These are phyloP conservation scores for Paxillus ammoniavirescens DNA, from an alignment of 768 basidiomycete genomes.

Conservation along the genomic window DNA sequence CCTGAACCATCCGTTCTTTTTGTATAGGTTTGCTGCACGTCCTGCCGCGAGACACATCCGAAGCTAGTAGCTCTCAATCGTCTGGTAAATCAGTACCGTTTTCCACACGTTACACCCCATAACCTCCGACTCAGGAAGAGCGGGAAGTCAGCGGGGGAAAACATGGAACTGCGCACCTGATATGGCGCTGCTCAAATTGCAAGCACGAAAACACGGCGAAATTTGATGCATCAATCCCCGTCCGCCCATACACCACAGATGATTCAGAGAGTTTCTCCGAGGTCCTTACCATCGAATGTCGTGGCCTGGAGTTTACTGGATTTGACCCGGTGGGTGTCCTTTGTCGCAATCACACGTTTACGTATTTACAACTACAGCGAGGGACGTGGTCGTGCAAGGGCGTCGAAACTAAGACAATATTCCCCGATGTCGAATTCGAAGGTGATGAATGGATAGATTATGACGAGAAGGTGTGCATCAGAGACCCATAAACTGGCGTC, in stretches of 20 bases:
- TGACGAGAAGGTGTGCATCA: constrained; percentile 73
- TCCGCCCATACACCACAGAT: constrained; percentile 58
- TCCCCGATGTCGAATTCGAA: constrained; percentile 68
- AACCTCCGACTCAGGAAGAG: constrained; percentile 50
- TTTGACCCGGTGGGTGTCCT: constrained; percentile 67
- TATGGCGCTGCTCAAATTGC: constrained; percentile 77
- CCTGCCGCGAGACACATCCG: constrained; percentile 74
- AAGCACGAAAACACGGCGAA: constrained; percentile 82
- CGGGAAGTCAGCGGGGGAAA: constrained; percentile 65
- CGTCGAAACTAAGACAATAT: constrained; percentile 48
- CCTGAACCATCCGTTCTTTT: neutral
- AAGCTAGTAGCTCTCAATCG: constrained; percentile 74
- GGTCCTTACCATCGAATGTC: constrained; percentile 75
- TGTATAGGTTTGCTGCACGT: constrained; percentile 70
- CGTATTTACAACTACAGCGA: constrained; percentile 36
- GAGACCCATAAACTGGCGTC: no score
- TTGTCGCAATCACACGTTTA: neutral
- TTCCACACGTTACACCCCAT: neutral
- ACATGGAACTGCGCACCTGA: constrained; percentile 70
- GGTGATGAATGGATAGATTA: constrained; percentile 81
- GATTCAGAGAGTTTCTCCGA: constrained; percentile 60
- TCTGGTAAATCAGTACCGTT: constrained; percentile 37
- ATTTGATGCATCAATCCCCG: constrained; percentile 54
- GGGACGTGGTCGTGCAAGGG: constrained; percentile 81
- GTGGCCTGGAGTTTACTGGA: constrained; percentile 77